Percentiles rank a stretch among this genome's conserved stretches.
Conservation (phyloP, 139 green algal species). For the Gonium pectorale region DNA sequence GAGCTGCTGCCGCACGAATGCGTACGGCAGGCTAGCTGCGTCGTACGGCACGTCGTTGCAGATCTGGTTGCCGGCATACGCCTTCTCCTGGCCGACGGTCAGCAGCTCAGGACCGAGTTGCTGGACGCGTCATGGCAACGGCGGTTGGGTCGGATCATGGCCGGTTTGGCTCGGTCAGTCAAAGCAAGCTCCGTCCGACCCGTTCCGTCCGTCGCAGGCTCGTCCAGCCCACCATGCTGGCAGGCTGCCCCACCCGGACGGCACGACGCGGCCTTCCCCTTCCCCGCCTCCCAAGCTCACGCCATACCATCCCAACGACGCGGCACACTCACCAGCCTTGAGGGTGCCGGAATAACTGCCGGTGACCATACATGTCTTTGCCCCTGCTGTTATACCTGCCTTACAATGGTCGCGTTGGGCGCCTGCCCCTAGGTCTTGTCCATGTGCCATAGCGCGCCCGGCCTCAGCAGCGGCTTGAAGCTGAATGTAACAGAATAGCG, state of each 20-base stretch:
- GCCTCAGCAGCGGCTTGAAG: too few relatives aligned
- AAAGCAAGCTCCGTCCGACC: not conserved
- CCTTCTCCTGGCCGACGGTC: not conserved
- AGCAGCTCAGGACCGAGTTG: constrained; percentile 4
- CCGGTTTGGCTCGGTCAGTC: not conserved
- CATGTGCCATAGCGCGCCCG: not conserved
- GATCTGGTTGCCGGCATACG: not conserved
- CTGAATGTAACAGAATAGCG: not conserved
- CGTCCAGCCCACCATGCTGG: too few relatives aligned
- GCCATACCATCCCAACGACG: not conserved
- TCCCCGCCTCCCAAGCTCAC: too few relatives aligned
- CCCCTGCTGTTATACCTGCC: not conserved
- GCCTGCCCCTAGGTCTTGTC: not conserved
- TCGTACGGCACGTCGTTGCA: not conserved
- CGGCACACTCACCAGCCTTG: not conserved
- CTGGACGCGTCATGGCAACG: not conserved
- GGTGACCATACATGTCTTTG: not conserved
- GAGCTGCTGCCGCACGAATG: too few relatives aligned
- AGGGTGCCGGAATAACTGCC: not conserved
- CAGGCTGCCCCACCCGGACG: too few relatives aligned
- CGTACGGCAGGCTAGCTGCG: not conserved
- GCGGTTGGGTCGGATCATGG: not conserved
- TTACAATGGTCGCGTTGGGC: not conserved
- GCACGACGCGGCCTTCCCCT: too few relatives aligned
- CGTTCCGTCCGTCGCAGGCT: not conserved